Conservation (phyloP, 768 basidiomycete genomes). For the Udeniomyces megalosporus region DNA sequence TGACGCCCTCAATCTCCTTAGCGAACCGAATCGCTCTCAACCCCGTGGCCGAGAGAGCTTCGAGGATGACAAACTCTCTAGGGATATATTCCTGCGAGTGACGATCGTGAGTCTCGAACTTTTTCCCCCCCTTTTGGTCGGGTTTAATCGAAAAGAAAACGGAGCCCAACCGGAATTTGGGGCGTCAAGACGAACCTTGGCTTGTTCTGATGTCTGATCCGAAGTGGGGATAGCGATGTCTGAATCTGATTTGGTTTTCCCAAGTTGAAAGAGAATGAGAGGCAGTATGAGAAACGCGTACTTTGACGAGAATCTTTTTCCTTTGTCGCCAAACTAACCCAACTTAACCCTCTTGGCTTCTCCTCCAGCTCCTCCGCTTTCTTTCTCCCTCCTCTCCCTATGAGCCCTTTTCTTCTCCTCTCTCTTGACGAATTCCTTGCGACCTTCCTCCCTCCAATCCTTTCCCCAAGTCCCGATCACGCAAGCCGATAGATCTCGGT, state of each 20-base stretch:
- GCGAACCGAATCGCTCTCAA: conserved; percentile 92
- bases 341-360: not conserved
- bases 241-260: not conserved
- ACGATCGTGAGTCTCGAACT: not conserved
- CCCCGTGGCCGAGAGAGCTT: conserved; percentile 90
- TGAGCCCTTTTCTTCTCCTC: conserved; percentile 36
- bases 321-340: not conserved
- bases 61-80: conserved; percentile 61
- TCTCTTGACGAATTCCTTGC: conserved; percentile 24
- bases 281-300: no score
- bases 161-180: not conserved
- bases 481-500: conserved; percentile 81
- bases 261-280: not conserved
- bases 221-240: not conserved
- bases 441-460: conserved; percentile 29
- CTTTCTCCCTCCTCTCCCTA: conserved; percentile 16
- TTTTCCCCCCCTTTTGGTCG: no score
- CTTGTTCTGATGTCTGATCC: not conserved
- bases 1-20: conserved; percentile 81
- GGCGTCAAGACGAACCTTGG: not conserved
- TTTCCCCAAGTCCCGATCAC: conserved; percentile 83
- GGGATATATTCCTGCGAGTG: conserved; percentile 36
- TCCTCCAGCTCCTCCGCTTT: conserved; percentile 21
- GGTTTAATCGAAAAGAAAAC: not conserved
- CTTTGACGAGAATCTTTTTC: not conserved